A percentile compares a stretch with the other conserved stretches of the same genome.
phyloP scores from a whole-genome alignment of 1,284 basidiomycete species.

The Retiboletus flavoniger region DNA sequence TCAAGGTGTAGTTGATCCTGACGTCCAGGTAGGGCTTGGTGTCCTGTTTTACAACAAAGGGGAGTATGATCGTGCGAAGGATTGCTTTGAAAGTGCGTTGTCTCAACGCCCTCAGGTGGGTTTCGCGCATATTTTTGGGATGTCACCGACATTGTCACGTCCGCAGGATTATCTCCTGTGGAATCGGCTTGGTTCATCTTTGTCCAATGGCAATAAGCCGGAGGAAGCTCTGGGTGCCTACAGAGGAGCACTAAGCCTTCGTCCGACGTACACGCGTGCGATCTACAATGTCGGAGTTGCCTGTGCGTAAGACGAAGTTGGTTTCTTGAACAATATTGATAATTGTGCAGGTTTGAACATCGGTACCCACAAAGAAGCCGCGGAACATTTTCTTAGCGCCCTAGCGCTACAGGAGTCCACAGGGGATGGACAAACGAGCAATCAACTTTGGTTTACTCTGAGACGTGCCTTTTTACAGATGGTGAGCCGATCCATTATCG shows the following conservation, averaged over 20 bases:
- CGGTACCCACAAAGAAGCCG: conserved; percentile 92
- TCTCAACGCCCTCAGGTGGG: conserved; percentile 69
- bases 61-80: conserved; percentile 79
- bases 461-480: conserved; percentile 79
- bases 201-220: conserved; percentile 93
- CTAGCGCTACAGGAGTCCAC: conserved; percentile 74
- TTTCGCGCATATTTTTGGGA: conserved; percentile 5
- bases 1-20: conserved; percentile 77
- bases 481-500: conserved; percentile 46
- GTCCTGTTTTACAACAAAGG: conserved; percentile 88
- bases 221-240: conserved; percentile 97
- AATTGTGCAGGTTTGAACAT: conserved; percentile 79
- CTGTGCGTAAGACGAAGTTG: conserved; percentile 51
- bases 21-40: conserved; percentile 92
- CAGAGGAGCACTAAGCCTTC: conserved; percentile 86
- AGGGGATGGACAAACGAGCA: conserved; percentile 67
- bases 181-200: conserved; percentile 94
- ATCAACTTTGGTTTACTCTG: conserved; percentile 91
- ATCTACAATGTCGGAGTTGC: conserved; percentile 98
- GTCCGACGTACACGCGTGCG: conserved; percentile 95
- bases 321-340: conserved; percentile 5
- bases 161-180: conserved; percentile 88
- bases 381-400: conserved; percentile 94
- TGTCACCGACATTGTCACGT: not conserved
- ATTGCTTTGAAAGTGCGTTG: conserved; percentile 90